Evolutionary conservation across 1,284 basidiomycete species (phyloP).

Genomic region (Leccinum solheimii): DNA sequence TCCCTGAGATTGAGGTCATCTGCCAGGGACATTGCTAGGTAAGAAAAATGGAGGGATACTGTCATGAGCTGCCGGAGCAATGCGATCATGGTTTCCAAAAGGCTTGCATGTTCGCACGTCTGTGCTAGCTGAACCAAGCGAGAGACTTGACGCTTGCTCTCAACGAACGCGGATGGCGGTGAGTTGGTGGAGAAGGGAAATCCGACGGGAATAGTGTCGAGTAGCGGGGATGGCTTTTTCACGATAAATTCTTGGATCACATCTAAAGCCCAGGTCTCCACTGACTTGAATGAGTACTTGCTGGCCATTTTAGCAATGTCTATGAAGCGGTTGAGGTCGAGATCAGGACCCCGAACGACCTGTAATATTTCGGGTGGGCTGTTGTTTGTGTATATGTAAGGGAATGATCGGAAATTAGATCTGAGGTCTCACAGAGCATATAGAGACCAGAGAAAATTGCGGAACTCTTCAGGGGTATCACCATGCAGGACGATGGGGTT

Average conservation of each 20-base stretch:
- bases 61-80: constrained; percentile 59
- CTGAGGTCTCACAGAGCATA: constrained; percentile 55
- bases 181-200: constrained; percentile 34
- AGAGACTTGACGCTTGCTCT: constrained; percentile 50
- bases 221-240: constrained; percentile 56
- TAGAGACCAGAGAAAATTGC: constrained; percentile 57
- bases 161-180: constrained; percentile 28
- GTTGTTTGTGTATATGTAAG: constrained; percentile 10
- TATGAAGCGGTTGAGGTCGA: constrained; percentile 56
- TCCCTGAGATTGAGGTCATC: constrained; percentile 61
- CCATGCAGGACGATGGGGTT: constrained; percentile 60
- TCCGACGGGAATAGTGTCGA: constrained; percentile 40
- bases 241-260: constrained; percentile 63
- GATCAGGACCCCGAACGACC: constrained; percentile 42
- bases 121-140: constrained; percentile 63
- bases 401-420: constrained; percentile 24
- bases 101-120: constrained; percentile 56
- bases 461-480: constrained; percentile 61
- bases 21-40: constrained; percentile 65
- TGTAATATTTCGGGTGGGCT: constrained; percentile 59
- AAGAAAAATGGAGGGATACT: constrained; percentile 58
- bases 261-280: constrained; percentile 69
- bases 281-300: constrained; percentile 68
- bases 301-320: constrained; percentile 61
- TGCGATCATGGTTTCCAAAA: constrained; percentile 58